phyloP scores from a whole-genome alignment of 352 stramenopile species.

The Phytophthora palmivora region DNA sequence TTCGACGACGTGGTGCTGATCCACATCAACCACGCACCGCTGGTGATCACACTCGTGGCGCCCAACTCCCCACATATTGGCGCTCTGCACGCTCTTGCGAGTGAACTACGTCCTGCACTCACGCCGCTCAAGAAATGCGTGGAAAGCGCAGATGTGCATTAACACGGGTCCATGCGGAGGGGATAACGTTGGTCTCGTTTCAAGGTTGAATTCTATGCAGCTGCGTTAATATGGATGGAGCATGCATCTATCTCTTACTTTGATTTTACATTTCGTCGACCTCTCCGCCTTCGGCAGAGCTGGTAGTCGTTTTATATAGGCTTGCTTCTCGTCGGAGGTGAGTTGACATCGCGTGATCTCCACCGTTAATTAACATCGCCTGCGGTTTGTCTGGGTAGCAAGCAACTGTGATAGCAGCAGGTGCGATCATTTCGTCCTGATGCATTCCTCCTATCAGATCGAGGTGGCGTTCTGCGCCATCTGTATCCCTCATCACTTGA shows the following conservation, averaged over 20 bases:
- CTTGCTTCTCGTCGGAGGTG: slow-evolving; percentile 21
- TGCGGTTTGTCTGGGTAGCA: slow-evolving; percentile 32
- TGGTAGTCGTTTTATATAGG: slow-evolving; percentile 18
- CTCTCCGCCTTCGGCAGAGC: slow-evolving; percentile 3
- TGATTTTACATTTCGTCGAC: slow-evolving; percentile 27
- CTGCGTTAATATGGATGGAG: slow-evolving; percentile 22
- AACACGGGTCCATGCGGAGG: slow-evolving; percentile 6
- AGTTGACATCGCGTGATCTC: slow-evolving; percentile 18
- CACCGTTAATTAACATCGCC: slow-evolving; percentile 24
- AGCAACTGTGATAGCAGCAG: slow-evolving; percentile 30
- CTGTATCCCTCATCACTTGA: slow-evolving; percentile 18
- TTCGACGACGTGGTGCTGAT: slow-evolving; percentile 78
- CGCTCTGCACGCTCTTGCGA: slow-evolving; percentile 62
- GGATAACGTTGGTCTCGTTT: not conserved
- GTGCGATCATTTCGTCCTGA: slow-evolving; percentile 23
- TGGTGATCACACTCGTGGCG: slow-evolving; percentile 84
- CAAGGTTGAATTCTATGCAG: slow-evolving; percentile 7
- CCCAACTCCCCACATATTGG: slow-evolving; percentile 65
- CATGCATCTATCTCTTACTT: slow-evolving; percentile 25
- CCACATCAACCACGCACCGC: slow-evolving; percentile 78
- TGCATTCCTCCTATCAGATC: not conserved
- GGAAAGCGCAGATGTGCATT: slow-evolving; percentile 78
- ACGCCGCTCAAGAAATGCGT: slow-evolving; percentile 75
- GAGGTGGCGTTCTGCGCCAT: not conserved
- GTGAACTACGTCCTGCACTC: slow-evolving; percentile 66